These are phyloP conservation scores for Pinus tabuliformis DNA, from an alignment of 75 land plant genomes.

Conservation along the genomic window DNA sequence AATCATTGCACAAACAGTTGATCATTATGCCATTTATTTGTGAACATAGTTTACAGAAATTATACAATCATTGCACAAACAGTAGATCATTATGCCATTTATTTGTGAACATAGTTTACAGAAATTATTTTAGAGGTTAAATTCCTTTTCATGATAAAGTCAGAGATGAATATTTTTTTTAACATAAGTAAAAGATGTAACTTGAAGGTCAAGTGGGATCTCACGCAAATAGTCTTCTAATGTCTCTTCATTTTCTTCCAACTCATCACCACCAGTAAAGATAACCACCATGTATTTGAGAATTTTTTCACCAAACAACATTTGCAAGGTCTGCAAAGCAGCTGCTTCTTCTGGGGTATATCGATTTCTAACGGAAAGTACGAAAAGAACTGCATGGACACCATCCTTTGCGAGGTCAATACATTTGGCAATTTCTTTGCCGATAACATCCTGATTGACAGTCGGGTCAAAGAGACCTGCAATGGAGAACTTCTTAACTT, in stretches of 20 bases:
- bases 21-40: no score
- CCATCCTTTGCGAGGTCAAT: constrained; percentile 45
- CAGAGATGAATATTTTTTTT: background rate
- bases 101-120: no score
- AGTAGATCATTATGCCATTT: no score
- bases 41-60: no score
- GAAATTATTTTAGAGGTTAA: no score
- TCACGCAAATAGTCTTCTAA: constrained; percentile 48
- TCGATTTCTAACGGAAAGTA: constrained; percentile 32
- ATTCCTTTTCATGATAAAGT: no score
- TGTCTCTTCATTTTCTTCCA: constrained; percentile 57
- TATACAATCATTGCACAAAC: no score
- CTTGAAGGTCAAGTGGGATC: constrained; percentile 48
- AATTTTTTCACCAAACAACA: constrained; percentile 63
- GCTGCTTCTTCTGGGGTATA: constrained; percentile 35
- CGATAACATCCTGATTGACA: constrained; percentile 18
- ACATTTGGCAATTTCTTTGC: constrained; percentile 36
- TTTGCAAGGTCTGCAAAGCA: constrained; percentile 41
- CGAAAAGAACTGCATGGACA: constrained; percentile 32
- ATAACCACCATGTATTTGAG: constrained; percentile 77
- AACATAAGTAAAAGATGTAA: background rate
- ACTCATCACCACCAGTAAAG: constrained; percentile 82
- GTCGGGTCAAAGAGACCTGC: constrained; percentile 40
- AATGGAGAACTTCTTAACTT: background rate
- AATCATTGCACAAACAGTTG: no score